Base-by-base conservation (phyloP, 2,329 filamentous ascomycete species). In the Diplodia seriata region DNA sequence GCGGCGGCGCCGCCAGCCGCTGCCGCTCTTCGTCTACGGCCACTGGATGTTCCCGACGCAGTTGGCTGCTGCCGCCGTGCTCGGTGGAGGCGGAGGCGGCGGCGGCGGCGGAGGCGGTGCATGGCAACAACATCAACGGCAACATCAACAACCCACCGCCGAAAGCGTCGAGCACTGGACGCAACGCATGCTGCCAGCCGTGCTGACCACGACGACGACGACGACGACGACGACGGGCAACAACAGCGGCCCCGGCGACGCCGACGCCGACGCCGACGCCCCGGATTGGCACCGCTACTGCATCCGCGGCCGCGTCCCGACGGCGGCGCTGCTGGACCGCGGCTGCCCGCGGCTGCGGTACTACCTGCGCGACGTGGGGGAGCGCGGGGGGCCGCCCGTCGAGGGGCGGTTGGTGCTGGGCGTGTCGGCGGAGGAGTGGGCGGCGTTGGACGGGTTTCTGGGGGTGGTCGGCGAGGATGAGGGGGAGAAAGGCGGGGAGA, bases 21-120 rank as follows among this genome's bases (percentile, higher is more conserved):
- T 26, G 4, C 63, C 51, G 23, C 63, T 66, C 36, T 66, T 66
- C 63, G 64, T 66, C 40, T 66, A 66, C 53, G 64, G 64, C 12
- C 54, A 55, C 18, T 56, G 36, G 36, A 31, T 50, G 38, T 66
- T 66, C 20, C 64, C 64, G 9, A 40, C 31, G 29, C 53, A 38
- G 38, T 12, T 66, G 29, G 43, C 43, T 7, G 51, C 38, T 7
- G 51, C 38, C 9, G 36, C 29, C 26, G 38, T 40, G 18, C 63
- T 66, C 12, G 64, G 40, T 7, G 12, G 23, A 23, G 23, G 23
- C 23, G 23, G 23, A 23, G 23, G 23, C 23, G 23, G 23, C 1
- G 23, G 23, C 23, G 23, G 2, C 23, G 23, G 31, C 2, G 15
- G 14, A 7, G 50, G 7, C 15, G 23, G 23, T 26, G 23, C 23